Base-by-base conservation (phyloP, 495 filamentous ascomycete genomes). In the Glonium stellatum region DNA sequence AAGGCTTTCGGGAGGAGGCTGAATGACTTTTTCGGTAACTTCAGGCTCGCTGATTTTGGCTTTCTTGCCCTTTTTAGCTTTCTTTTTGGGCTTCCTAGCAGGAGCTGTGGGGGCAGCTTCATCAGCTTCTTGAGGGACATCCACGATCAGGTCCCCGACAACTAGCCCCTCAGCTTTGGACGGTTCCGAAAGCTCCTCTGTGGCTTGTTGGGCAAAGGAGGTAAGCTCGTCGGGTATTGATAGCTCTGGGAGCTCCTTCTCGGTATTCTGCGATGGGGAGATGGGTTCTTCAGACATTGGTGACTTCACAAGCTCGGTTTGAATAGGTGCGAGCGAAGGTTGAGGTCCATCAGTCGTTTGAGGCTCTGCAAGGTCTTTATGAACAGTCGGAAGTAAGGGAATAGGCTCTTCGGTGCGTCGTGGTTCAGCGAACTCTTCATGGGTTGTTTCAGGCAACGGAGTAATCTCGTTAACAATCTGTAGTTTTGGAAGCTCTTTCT, bases 21-120 rank as follows among this genome's bases (percentile, higher is more conserved):
- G 12, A 4, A 4, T 18, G 18, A 44, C 50, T 41, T 62, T 36
- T 62, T 62, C 56, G 51, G 55, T n/a, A 27, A 35, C 31, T 56
- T 55, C 35, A 15, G 25, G 23, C 21, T 51, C 48, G 19, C 25
- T 31, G 6, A 9, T 27, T 15, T 58, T 41, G 4, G 27, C 52
- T 44, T 64, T 64, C 52, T 64, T 64, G 39, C 50, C 50, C 57
- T 42, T 37, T 31, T 55, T 55, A 8, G 36, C 58, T 57, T 57
- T 62, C 49, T 62, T 62, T 41, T 59, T 64, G 23, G 50, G 35
- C 31, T 56, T 59, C 25, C 58, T 58, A 9, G 37, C 47, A n/a
- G 57, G 46, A 25, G 57, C 12, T 1, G 56, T 51, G 50, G 18
- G 51, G 34, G 57, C 48, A 39, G 25, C 9, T 21, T 59, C 41